Evolutionary conservation across 176 grass and related monocot species (phyloP), one percentile per base, ranked within the genome.

Genomic region (Thalia dealbata): DNA sequence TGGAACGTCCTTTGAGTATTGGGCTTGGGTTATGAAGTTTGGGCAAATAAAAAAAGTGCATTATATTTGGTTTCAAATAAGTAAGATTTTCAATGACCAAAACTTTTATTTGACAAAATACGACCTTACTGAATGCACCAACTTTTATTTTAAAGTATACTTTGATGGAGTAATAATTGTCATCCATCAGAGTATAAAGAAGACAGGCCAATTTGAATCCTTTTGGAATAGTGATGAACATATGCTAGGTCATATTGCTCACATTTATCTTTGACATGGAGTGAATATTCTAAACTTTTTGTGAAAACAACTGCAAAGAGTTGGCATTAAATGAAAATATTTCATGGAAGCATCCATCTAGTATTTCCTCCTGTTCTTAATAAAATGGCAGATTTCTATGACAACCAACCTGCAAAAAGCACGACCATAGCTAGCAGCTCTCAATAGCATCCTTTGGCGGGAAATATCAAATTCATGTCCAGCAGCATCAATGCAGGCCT

Each of bases 391-490:
- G 10, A 21, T 50, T 19, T 32, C 3, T 48, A 29, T 44, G 71
- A 79, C 67, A 83, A 64, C 24, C 48, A 78, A 96, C 93, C 89
- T 92, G 90, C 89, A 97, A 76, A 97, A 97, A 78, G 95, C 81
- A 52, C 86, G 81, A 69, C 95, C 95, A 76, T 97, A 97, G 73
- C 83, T 88, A 82, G 95, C 90, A 83, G 95, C 90, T 79, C 83
- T 81, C 64, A 97, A 74, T 56, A 97, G 84, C 48, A 76, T 75
- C 67, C 86, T 85, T 78, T 97, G 95, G 61, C 90, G 95, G 67
- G 90, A 93, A 88, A 86, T 22, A 88, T 92, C 95, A 84, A 92
- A 97, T 70, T 97, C 95, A 79, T 91, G 77, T 14, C 95, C 95
- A 79, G 90, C 85, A 76, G 95, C 95, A 64, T 93, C 95, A 75